Conservation (phyloP, 2,329 filamentous ascomycete genomes). For the Colletotrichum plurivorum region DNA sequence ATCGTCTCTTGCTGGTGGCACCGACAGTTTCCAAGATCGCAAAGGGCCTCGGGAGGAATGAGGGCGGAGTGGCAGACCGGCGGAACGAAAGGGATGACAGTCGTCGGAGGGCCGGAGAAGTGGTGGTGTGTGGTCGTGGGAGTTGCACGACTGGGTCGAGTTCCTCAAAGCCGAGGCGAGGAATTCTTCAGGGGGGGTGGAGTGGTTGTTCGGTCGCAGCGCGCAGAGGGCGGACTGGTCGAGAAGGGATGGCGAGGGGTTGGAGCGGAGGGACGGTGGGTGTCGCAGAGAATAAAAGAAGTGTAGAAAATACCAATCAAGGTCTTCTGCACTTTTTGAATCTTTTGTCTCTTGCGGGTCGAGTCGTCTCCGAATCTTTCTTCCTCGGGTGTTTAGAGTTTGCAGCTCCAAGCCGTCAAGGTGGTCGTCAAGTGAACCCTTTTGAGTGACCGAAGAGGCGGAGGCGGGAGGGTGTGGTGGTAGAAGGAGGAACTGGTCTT, state of each 20-base stretch:
- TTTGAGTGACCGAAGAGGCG: slow-evolving; percentile 30
- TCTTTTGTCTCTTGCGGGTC: slow-evolving; percentile 47
- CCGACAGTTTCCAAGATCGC: slow-evolving; percentile 44
- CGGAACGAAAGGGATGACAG: slow-evolving; percentile 52
- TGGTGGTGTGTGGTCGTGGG: slow-evolving; percentile 41
- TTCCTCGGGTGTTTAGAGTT: slow-evolving; percentile 4
- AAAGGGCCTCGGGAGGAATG: slow-evolving; percentile 37
- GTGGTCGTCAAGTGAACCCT: slow-evolving; percentile 32
- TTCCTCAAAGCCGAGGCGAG: slow-evolving; percentile 60
- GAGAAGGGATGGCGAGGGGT: slow-evolving; percentile 32
- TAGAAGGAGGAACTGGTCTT: slow-evolving; percentile 20
- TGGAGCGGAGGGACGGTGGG: slow-evolving; percentile 29
- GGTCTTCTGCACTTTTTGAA: slow-evolving; percentile 49
- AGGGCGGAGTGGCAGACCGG: slow-evolving; percentile 29
- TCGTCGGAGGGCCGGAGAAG: slow-evolving; percentile 48
- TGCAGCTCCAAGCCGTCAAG: slow-evolving; percentile 36
- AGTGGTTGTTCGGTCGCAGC: slow-evolving; percentile 25
- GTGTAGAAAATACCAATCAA: slow-evolving; percentile 57
- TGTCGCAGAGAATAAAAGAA: slow-evolving; percentile 21
- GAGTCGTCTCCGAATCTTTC: slow-evolving; percentile 36
- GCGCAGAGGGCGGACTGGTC: slow-evolving; percentile 26
- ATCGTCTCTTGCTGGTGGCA: slow-evolving; percentile 20
- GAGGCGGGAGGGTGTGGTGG: slow-evolving; percentile 8
- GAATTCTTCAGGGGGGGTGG: slow-evolving; percentile 52
- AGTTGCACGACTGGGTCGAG: slow-evolving; percentile 48